Percentiles rank a stretch among this genome's conserved stretches.
Evolutionary conservation across 2,329 filamentous ascomycete genomes (phyloP).

Genomic region (Fusarium sp.): DNA sequence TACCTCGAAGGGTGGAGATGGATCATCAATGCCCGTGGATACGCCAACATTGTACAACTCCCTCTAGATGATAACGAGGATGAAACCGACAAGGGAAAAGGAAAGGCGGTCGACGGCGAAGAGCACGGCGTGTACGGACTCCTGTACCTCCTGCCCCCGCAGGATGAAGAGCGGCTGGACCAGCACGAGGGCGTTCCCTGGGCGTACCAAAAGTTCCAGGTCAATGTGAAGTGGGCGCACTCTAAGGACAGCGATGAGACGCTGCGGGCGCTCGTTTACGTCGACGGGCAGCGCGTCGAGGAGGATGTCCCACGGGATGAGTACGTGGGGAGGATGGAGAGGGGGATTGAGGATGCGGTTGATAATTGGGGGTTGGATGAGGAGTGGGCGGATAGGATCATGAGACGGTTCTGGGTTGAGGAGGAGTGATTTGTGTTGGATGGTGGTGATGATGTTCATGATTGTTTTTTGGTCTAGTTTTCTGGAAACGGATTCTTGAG

Average conservation of each 20-base stretch:
- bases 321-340: constrained; percentile 74
- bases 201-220: constrained; percentile 67
- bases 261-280: constrained; percentile 67
- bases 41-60: constrained; percentile 72
- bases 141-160: constrained; percentile 62
- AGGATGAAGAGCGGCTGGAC: constrained; percentile 66
- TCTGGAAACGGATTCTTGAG: not conserved
- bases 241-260: constrained; percentile 37
- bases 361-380: constrained; percentile 63
- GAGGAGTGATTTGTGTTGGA: constrained; percentile 1
- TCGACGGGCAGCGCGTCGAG: constrained; percentile 59
- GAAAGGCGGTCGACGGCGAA: not conserved
- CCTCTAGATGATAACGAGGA: constrained; percentile 12
- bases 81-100: constrained; percentile 7
- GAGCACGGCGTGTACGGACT: constrained; percentile 65
- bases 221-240: constrained; percentile 49
- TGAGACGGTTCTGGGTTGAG: constrained; percentile 59
- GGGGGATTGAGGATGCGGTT: constrained; percentile 69
- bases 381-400: constrained; percentile 64
- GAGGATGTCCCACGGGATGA: constrained; percentile 62
- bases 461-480: not conserved
- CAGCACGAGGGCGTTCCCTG: constrained; percentile 70
- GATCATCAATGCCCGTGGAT: constrained; percentile 75
- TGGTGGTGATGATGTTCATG: not conserved
- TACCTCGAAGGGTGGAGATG: constrained; percentile 68